Evolutionary conservation across 78 protist species (phyloP).

Genomic region (Planoprotostelium fungivorum): DNA sequence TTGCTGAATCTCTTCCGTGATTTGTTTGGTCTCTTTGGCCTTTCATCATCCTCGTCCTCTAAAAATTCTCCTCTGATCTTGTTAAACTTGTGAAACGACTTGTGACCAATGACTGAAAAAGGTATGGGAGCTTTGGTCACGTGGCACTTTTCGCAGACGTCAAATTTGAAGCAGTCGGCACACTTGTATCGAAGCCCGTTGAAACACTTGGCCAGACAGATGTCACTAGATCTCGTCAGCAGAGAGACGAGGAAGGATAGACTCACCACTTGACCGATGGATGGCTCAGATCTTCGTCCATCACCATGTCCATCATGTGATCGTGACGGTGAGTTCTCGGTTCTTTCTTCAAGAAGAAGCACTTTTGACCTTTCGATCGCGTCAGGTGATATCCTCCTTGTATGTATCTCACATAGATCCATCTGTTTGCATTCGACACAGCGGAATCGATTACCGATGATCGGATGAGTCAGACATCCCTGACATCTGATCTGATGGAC

Average conservation of each 20-base stretch:
- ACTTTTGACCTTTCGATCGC: background rate
- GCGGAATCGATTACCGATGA: background rate
- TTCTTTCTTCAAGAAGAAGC: conserved; percentile 2
- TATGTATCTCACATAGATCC: background rate
- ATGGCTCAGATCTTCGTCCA: background rate
- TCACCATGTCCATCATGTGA: background rate
- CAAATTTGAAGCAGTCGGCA: background rate
- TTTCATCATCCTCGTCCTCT: background rate
- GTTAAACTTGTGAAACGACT: background rate
- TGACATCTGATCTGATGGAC: background rate
- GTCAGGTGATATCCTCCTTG: background rate
- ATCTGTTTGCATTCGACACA: conserved; percentile 1
- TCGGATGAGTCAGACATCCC: background rate
- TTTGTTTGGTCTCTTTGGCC: background rate
- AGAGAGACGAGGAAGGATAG: background rate
- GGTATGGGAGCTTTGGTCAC: background rate
- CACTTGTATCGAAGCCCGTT: background rate
- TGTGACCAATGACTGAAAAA: background rate
- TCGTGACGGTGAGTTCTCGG: background rate
- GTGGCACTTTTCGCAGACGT: background rate
- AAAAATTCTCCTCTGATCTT: background rate
- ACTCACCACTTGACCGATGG: background rate
- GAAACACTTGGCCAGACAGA: background rate
- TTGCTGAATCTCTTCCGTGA: background rate
- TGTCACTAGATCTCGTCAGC: background rate